Evolutionary conservation across 441 rosid genomes (phyloP).

Genomic region (Macaranga tanarius): DNA sequence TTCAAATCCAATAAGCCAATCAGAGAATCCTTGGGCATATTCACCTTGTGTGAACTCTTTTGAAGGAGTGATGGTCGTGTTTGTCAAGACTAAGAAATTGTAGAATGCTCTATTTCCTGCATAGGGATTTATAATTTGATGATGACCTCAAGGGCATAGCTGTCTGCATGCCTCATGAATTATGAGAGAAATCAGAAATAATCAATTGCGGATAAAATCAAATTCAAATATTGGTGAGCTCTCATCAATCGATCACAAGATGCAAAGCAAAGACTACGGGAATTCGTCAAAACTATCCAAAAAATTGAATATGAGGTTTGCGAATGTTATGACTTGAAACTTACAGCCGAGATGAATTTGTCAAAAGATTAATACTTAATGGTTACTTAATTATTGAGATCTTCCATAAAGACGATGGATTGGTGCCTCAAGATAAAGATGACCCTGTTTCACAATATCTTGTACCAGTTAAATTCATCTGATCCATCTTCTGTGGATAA

Average conservation of each 20-base stretch:
- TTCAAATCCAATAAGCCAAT: too few relatives aligned
- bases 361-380: constrained; percentile 27
- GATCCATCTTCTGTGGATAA: neutral
- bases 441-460: constrained; percentile 33
- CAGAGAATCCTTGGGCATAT: too few relatives aligned
- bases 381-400: constrained; percentile 35
- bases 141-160: too few relatives aligned
- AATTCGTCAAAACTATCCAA: neutral
- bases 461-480: constrained; percentile 19
- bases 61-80: too few relatives aligned
- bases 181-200: too few relatives aligned
- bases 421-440: neutral
- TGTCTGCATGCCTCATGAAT: too few relatives aligned
- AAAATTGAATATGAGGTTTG: constrained; percentile 25
- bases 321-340: constrained; percentile 10
- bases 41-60: too few relatives aligned
- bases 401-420: neutral
- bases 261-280: neutral
- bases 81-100: too few relatives aligned
- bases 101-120: too few relatives aligned
- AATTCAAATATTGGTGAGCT: constrained; percentile 25
- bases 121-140: too few relatives aligned
- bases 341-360: neutral
- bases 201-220: constrained; percentile 31
- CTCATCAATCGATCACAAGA: constrained; percentile 20